These are phyloP conservation scores for Musa beccarii DNA, from an alignment of 176 grass and related monocot genomes.

Conservation along the genomic window DNA sequence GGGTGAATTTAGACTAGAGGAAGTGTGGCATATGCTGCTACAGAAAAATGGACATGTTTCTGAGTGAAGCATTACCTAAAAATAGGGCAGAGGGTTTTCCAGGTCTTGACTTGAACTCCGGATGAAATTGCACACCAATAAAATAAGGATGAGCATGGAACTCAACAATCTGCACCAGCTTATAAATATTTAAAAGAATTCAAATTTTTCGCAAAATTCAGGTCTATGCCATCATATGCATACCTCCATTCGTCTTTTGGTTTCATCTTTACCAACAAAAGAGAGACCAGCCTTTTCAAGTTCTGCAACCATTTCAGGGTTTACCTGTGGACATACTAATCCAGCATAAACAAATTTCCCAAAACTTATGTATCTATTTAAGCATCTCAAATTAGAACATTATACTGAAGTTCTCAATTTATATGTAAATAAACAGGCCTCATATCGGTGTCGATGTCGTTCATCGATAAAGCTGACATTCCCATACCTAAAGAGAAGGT, in stretches of 20 bases:
- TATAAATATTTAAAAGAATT: background rate
- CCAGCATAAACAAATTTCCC: too few relatives aligned
- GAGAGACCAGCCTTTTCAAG: conserved; percentile 81
- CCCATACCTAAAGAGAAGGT: conserved; percentile 51
- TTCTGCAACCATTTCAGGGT: conserved; percentile 84
- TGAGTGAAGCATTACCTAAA: conserved; percentile 1
- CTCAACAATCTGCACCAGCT: conserved; percentile 10
- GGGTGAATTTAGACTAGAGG: background rate
- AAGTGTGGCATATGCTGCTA: background rate
- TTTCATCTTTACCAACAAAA: conserved; percentile 87
- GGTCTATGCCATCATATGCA: background rate
- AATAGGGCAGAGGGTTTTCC: conserved; percentile 12
- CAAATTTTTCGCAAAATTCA: background rate
- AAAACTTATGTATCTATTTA: conserved; percentile 2
- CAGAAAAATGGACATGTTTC: background rate
- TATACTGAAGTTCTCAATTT: conserved; percentile 6
- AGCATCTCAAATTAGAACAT: background rate
- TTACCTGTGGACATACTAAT: conserved; percentile 38
- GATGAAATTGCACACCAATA: conserved; percentile 22
- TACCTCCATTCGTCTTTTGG: conserved; percentile 81
- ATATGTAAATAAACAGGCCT: conserved; percentile 36
- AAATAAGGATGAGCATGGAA: conserved; percentile 14
- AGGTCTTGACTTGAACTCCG: conserved; percentile 18
- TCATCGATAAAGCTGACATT: conserved; percentile 61
- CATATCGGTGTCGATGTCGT: conserved; percentile 91